Evolutionary conservation across 148 eudicot species (phyloP), one percentile per base, ranked within the genome.

Genomic region (Pharnaceum exiguum): DNA sequence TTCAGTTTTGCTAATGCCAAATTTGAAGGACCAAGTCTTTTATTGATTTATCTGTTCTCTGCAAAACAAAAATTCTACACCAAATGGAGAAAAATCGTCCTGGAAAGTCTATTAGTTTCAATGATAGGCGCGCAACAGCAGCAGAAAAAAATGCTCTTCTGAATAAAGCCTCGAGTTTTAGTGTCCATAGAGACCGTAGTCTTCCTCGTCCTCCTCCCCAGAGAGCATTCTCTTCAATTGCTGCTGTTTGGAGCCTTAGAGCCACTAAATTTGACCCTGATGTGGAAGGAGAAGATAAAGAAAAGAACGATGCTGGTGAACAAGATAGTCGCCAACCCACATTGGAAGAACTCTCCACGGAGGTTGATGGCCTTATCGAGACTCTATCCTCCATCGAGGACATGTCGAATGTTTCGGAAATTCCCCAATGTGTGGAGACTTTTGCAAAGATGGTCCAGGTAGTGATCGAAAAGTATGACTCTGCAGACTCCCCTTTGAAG

Each of bases 81-180:
- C 42, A 33, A 13, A 70, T 63, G 69, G 71, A 66, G 46, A 54
- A 54, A 27, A 60, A 46, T 31, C 60, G 52, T 46, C 44, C 66
- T 32, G 57, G 46, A 12, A 61, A 66, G 44, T 65, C 71, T 1
- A 48, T 13, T 7, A 71, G 66, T 33, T 44, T 65, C 27, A 66
- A 58, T 31, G 57, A 55, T 26, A 66, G 51, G 1, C 28, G 18
- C 31, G 13, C 28, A 3, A 19, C 50, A 12, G 19, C 10, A 11
- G 22, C 44, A 6, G 63, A 66, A 31, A 72, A 66, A 7, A 13
- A 39, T n/a, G 2, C 12, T 45, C 31, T 45, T 48, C 51, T 66
- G 25, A 39, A 30, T 42, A 66, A 65, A 53, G 59, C 76, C 16
- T 72, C 68, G 7, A 72, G 70, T 36, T 72, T 66, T 32, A 60